Evolutionary conservation across 2,329 filamentous ascomycete species (phyloP), one percentile per base, ranked within the genome.

Genomic region (Alternaria infectoria): DNA sequence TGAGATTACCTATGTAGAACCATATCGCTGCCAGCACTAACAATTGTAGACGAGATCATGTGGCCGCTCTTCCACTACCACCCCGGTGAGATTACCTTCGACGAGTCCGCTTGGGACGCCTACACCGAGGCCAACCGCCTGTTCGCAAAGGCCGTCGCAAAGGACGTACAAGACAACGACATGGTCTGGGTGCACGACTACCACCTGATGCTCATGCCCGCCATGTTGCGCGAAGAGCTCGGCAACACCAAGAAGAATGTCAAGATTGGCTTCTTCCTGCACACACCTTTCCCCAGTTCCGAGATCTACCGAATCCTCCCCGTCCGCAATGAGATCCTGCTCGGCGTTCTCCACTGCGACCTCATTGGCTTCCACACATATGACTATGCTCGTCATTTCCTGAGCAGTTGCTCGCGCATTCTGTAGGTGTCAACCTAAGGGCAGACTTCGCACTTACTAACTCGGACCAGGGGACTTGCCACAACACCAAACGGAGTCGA

Each of bases 31-130:
- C 26, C 19, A 23, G 52, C n/a, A 32, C 64, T 67, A 52, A 70
- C 60, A 6, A 2, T 5, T 11, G 28, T 13, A 64, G 93, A 99
- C 82, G 96, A 93, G 8, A 98, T 98, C 79, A 90, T 99, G 64
- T 99, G 96, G 96, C 96, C 96, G 3, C 89, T 99, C 43, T 97
- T 99, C 85, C 96, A 98, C 84, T 98, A 98, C 83, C 96, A 99
- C 81, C 95, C 96, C 54, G 95, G 95, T 78, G 95, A 98, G 85
- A 97, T 98, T 74, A 97, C 93, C 47, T 98, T 98, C 80, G 94
- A 98, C 82, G 95, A 98, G 82, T 91, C 90, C 45, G 92, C 93
- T 5, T 99, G 96, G 96, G 87, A 90, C 23, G 95, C 93, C 56
- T 98, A 98, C 84, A 90, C 90, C 74, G 92, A 97, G 77, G 95